A percentile compares a stretch with the other conserved stretches of the same genome.
Conservation (phyloP, 1,284 basidiomycete species). For the Sparassis latifolia region DNA sequence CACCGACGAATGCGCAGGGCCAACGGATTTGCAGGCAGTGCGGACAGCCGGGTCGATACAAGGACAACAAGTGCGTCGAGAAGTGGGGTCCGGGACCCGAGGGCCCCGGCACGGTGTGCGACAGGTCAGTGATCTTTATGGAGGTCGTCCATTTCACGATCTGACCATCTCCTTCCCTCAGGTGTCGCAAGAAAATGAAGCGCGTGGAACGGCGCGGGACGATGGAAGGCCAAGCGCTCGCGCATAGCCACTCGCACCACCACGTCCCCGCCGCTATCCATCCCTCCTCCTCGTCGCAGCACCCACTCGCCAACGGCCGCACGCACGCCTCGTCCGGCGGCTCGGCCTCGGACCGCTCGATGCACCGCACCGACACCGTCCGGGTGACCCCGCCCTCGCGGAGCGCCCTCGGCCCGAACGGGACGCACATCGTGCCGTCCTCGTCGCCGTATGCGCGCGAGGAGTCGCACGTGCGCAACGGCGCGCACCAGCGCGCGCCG, state of each 20-base stretch:
- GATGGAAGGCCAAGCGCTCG: conserved; percentile 32
- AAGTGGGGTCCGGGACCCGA: conserved; percentile 83
- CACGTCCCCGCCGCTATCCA: conserved; percentile 20
- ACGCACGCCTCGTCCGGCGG: conserved; percentile 5
- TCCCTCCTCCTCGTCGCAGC: conserved; percentile 21
- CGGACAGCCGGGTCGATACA: conserved; percentile 62
- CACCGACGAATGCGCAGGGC: conserved; percentile 53
- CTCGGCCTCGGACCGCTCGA: conserved; percentile 13
- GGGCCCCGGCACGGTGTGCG: conserved; percentile 78
- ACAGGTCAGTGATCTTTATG: conserved; percentile 32
- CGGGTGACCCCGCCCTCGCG: conserved; percentile 14
- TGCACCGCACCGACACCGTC: conserved; percentile 27
- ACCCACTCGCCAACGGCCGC: conserved; percentile 18
- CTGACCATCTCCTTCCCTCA: conserved; percentile 17
- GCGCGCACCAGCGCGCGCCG: conserved; percentile 13
- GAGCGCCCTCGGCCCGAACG: conserved; percentile 11
- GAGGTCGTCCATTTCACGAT: conserved; percentile 50
- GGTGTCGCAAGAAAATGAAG: conserved; percentile 83
- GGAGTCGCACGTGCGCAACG: conserved; percentile 8
- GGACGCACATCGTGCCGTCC: conserved; percentile 16
- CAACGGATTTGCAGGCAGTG: conserved; percentile 74
- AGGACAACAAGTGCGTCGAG: conserved; percentile 80
- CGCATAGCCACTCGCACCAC: conserved; percentile 4
- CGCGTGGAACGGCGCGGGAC: conserved; percentile 72
- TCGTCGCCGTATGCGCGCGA: conserved; percentile 14